Percentiles rank a stretch among this genome's conserved stretches.
Conservation (phyloP, 2,329 filamentous ascomycete genomes). For the Pyrenochaeta sp. region DNA sequence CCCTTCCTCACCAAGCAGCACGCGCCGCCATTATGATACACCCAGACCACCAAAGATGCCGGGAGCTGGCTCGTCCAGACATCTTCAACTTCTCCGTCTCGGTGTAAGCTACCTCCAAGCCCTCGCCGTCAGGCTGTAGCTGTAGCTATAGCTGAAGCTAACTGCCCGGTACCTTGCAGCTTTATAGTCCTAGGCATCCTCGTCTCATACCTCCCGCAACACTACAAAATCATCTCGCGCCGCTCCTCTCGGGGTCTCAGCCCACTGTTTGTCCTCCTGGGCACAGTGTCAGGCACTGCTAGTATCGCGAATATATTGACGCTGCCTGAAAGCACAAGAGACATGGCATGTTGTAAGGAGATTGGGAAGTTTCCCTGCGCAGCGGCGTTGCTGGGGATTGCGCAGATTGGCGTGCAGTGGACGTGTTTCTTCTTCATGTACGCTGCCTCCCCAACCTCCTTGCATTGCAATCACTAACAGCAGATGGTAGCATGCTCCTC, state of each 20-base stretch:
- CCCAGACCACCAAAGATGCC: constrained; percentile 50
- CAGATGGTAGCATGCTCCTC: constrained; percentile 74
- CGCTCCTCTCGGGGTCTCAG: constrained; percentile 93
- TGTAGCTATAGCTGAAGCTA: constrained; percentile 13
- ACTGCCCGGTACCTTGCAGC: constrained; percentile 44
- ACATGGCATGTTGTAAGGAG: constrained; percentile 85
- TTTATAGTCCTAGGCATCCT: constrained; percentile 88
- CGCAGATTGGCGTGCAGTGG: constrained; percentile 92
- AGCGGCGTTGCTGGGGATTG: constrained; percentile 85
- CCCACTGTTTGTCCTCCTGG: constrained; percentile 93
- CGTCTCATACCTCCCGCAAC: constrained; percentile 93
- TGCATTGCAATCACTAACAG: constrained; percentile 16
- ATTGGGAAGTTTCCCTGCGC: constrained; percentile 84
- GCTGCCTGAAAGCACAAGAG: constrained; percentile 80
- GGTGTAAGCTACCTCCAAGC: constrained; percentile 52
- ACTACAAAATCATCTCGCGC: constrained; percentile 86
- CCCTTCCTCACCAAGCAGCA: neutral
- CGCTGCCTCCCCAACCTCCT: neutral
- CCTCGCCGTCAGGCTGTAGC: constrained; percentile 1
- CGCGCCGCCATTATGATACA: constrained; percentile 15
- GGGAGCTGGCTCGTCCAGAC: constrained; percentile 61
- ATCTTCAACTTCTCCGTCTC: constrained; percentile 63
- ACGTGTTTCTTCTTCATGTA: constrained; percentile 91
- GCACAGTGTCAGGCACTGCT: constrained; percentile 86
- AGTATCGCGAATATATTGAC: constrained; percentile 93